phyloP scores from a whole-genome alignment of 2,329 filamentous ascomycete species.

The Paecilomyces fulvus region DNA sequence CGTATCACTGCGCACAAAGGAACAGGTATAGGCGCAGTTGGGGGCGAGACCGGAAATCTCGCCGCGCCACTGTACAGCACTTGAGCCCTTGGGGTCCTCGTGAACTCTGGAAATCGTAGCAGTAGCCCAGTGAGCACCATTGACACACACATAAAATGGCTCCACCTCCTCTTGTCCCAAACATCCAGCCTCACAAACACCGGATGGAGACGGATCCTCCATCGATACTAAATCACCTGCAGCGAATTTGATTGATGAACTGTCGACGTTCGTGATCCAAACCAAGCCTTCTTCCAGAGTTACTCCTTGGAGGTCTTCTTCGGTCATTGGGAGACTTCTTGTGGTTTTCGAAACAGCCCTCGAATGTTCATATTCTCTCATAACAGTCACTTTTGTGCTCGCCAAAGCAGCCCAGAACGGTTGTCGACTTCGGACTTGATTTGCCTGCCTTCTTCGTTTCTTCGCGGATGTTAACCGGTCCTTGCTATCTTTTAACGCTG shows the following conservation, averaged over 20 bases:
- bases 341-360: constrained; percentile 35
- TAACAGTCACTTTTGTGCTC: constrained; percentile 92
- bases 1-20: constrained; percentile 50
- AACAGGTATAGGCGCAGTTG: constrained; percentile 56
- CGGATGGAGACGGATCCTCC: constrained; percentile 24
- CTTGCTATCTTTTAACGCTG: constrained; percentile 45
- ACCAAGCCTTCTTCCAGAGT: constrained; percentile 36
- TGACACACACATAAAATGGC: constrained; percentile 58
- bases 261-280: constrained; percentile 40
- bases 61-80: constrained; percentile 46
- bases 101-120: constrained; percentile 44
- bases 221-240: constrained; percentile 31
- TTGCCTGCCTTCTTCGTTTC: constrained; percentile 83
- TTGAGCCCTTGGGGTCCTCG: constrained; percentile 36
- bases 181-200: constrained; percentile 19
- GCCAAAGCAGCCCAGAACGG: constrained; percentile 90
- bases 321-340: constrained; percentile 31
- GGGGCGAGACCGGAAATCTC: constrained; percentile 58
- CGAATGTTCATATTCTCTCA: constrained; percentile 83
- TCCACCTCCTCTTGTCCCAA: constrained; percentile 34
- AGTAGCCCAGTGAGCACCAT: constrained; percentile 58
- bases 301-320: constrained; percentile 34
- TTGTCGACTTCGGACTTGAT: constrained; percentile 81
- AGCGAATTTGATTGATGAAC: constrained; percentile 40
- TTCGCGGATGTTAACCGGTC: constrained; percentile 57